Evolutionary conservation across 2,329 filamentous ascomycete species (phyloP).

Genomic region (Balansia obtecta): DNA sequence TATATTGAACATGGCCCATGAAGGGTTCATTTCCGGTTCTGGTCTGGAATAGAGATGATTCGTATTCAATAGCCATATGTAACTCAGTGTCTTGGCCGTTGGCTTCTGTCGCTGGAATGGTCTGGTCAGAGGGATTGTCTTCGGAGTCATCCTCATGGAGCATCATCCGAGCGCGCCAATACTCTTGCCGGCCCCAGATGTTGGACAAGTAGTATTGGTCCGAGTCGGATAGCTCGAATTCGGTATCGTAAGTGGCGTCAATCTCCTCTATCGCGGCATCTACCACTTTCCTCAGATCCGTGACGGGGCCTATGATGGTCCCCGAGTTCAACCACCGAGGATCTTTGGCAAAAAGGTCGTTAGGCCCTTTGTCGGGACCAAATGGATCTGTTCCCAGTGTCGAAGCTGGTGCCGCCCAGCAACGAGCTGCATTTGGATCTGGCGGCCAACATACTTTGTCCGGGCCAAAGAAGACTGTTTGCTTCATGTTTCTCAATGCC

Average conservation of each 20-base stretch:
- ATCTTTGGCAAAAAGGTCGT: slow-evolving; percentile 18
- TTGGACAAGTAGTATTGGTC: slow-evolving; percentile 32
- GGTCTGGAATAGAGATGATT: slow-evolving; percentile 27
- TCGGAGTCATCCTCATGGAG: slow-evolving; percentile 10
- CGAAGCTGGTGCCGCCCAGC: slow-evolving; percentile 27
- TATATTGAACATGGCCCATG: slow-evolving; percentile 21
- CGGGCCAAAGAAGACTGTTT: slow-evolving; percentile 30
- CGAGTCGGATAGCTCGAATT: slow-evolving; percentile 26
- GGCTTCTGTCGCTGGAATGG: slow-evolving; percentile 10
- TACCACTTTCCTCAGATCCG: slow-evolving; percentile 16
- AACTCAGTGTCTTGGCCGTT: slow-evolving; percentile 16
- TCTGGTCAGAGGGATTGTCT: slow-evolving; percentile 10
- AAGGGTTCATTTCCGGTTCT: slow-evolving; percentile 23
- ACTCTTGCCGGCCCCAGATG: slow-evolving; percentile 30
- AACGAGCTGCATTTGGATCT: slow-evolving; percentile 23
- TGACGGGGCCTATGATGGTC: slow-evolving; percentile 29
- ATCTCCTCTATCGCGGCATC: slow-evolving; percentile 18
- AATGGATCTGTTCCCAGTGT: slow-evolving; percentile 20
- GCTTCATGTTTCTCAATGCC: slow-evolving; percentile 19
- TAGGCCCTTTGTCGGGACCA: slow-evolving; percentile 22
- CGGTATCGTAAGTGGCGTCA: slow-evolving; percentile 19
- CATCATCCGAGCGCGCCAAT: slow-evolving; percentile 21
- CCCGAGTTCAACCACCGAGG: slow-evolving; percentile 33
- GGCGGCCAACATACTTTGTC: slow-evolving; percentile 33
- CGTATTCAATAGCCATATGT: slow-evolving; percentile 28